phyloP scores from a whole-genome alignment of 257 asterid species.

The Buddleja alternifolia region DNA sequence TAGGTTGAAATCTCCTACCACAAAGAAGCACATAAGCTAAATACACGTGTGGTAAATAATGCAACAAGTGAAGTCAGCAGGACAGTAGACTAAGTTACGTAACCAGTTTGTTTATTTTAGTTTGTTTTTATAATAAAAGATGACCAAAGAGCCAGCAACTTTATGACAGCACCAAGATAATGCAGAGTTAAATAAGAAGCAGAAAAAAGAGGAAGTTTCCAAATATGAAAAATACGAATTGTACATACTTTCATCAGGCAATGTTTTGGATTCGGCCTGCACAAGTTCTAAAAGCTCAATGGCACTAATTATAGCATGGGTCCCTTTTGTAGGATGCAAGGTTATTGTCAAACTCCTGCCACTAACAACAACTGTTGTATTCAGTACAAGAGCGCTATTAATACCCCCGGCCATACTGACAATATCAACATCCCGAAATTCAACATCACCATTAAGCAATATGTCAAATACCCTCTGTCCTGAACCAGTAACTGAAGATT shows the following conservation, averaged over 20 bases:
- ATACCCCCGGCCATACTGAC: slow-evolving; percentile 66
- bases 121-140: too few species aligned
- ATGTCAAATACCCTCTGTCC: slow-evolving; percentile 84
- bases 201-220: slow-evolving; percentile 17
- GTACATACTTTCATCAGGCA: slow-evolving; percentile 75
- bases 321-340: slow-evolving; percentile 70
- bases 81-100: too few species aligned
- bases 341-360: slow-evolving; percentile 88
- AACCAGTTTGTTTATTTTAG: too few species aligned
- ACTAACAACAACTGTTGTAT: slow-evolving; percentile 69
- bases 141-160: too few species aligned
- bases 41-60: too few species aligned
- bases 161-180: neutral
- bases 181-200: slow-evolving; percentile 12
- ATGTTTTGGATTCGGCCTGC: slow-evolving; percentile 82
- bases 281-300: slow-evolving; percentile 86
- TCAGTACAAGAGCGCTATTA: slow-evolving; percentile 77
- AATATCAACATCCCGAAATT: slow-evolving; percentile 65
- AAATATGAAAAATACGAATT: slow-evolving; percentile 19
- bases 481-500: slow-evolving; percentile 60
- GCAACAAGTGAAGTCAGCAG: too few species aligned
- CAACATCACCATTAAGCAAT: slow-evolving; percentile 66
- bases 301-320: slow-evolving; percentile 69
- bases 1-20: neutral
- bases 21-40: neutral